A percentile compares a stretch with the other conserved stretches of the same genome.
Conservation (phyloP, 345 rosid species). For the Hirschfeldia incana region DNA sequence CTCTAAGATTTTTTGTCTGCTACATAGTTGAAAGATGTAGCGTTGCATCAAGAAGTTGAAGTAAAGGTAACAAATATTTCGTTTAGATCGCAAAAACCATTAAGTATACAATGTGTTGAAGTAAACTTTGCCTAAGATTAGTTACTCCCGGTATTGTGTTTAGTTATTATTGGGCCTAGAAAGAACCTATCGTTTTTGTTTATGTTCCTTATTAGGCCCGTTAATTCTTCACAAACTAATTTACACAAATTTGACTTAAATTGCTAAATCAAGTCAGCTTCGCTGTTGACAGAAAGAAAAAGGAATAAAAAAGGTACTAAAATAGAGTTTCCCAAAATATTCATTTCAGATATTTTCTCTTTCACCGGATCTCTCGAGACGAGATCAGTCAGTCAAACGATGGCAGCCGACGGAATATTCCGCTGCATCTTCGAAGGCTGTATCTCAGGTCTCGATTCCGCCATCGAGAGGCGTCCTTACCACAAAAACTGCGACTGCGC, state of each 20-base stretch:
- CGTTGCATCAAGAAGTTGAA: background rate
- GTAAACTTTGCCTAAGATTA: too few species aligned
- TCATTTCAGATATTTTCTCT: slow-evolving; percentile 2
- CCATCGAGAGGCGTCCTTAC: slow-evolving; percentile 65
- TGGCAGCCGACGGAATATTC: slow-evolving; percentile 69
- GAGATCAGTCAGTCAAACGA: slow-evolving; percentile 33
- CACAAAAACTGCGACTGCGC: slow-evolving; percentile 73
- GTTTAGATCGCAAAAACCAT: too few species aligned
- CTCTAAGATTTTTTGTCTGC: background rate
- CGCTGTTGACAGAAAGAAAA: background rate
- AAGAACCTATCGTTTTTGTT: background rate
- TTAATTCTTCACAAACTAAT: background rate
- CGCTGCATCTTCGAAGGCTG: slow-evolving; percentile 61
- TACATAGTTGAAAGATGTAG: background rate
- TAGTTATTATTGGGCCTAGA: background rate
- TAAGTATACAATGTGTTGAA: background rate
- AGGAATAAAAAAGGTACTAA: background rate
- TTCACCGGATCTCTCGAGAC: slow-evolving; percentile 14
- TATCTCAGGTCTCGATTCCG: slow-evolving; percentile 52
- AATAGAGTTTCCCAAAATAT: background rate
- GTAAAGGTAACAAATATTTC: too few species aligned
- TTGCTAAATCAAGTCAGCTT: background rate
- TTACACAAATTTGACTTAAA: background rate
- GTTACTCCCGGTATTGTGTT: background rate
- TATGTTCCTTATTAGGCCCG: background rate